phyloP scores from a whole-genome alignment of 768 basidiomycete genomes.

The Pulveroboletus ravenelii region DNA sequence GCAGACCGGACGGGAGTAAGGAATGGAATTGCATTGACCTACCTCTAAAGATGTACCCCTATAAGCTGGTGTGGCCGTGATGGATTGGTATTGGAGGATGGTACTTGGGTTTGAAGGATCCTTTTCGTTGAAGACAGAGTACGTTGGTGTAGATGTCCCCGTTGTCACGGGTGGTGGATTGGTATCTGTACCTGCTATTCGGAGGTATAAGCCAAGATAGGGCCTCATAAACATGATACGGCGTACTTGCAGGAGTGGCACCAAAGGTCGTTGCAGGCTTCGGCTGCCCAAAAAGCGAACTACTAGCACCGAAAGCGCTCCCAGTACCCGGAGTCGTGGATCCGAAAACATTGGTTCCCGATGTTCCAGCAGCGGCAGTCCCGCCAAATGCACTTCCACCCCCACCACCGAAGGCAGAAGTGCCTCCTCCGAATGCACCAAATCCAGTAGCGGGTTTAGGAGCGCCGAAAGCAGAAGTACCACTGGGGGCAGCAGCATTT shows the following conservation, averaged over 20 bases:
- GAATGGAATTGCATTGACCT: constrained; percentile 11
- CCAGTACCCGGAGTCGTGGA: constrained; percentile 27
- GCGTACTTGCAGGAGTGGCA: constrained; percentile 32
- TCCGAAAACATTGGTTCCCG: constrained; percentile 34
- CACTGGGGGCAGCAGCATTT: constrained; percentile 34
- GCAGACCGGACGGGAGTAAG: background rate
- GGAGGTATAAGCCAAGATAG: constrained; percentile 9
- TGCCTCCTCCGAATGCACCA: constrained; percentile 65
- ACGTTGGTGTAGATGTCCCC: constrained; percentile 67
- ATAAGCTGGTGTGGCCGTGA: constrained; percentile 76
- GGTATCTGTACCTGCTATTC: constrained; percentile 32
- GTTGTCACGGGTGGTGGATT: constrained; percentile 55
- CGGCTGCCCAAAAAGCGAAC: constrained; percentile 56
- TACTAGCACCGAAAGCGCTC: constrained; percentile 42
- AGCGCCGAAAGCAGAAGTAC: constrained; percentile 52
- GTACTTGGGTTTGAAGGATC: constrained; percentile 44
- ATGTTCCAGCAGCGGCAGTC: constrained; percentile 26
- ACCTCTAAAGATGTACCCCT: constrained; percentile 75
- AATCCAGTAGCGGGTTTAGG: constrained; percentile 72
- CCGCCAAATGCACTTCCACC: constrained; percentile 40
- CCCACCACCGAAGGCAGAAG: constrained; percentile 46
- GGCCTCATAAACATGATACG: background rate
- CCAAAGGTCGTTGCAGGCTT: constrained; percentile 45
- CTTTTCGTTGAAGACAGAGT: constrained; percentile 57
- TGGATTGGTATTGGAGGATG: constrained; percentile 74